Base-by-base conservation (phyloP, 1,139 yeast species). In the Petasospora rhodanensis region DNA sequence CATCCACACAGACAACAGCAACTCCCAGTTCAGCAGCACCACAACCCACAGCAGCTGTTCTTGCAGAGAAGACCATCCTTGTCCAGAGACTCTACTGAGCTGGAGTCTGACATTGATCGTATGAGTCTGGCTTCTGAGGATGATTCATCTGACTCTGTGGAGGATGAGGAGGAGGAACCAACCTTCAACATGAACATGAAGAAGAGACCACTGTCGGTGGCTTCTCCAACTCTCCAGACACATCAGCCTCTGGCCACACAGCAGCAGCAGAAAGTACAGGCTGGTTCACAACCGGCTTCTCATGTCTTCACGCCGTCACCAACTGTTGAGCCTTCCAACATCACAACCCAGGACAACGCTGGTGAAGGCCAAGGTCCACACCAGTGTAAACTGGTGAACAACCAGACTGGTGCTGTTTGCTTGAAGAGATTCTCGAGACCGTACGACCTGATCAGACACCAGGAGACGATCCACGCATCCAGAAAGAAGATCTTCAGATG, bases 381-480 rank as follows among this genome's bases (percentile, higher is more conserved):
- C 43, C 64, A 71, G 24, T 79, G 87, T 55, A 71, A 70, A 37
- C 64, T 82, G 55, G 61, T 73, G 14, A 80, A 85, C 13, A 52
- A 64, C 14, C n/a, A n/a, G n/a, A 70, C 79, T 3, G 76, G 79
- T 29, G 67, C 70, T 45, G 70, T 76, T 33, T 89, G 97, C 57
- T 65, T 76, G 46, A 84, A 94, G 51, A 74, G 82, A 43, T 91
- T 91, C 56, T 86, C 96, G 13, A 73, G 98, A 49, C 94, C 96
- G 20, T 91, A 91, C 54, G 98, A 91, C 62, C 69, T 91, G 52
- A 82, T 89, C 19, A 75, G 98, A 51, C 97, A 91, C 59, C 96
- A 89, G 61, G 96, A 91, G 55, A 89, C 97, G 0, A 91, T 91
- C 35, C 98, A 91, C 58, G 91, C 96, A 2, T 70, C 83, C 35